phyloP scores from a whole-genome alignment of 2,329 filamentous ascomycete genomes.

The Phaeoacremonium minimum region DNA sequence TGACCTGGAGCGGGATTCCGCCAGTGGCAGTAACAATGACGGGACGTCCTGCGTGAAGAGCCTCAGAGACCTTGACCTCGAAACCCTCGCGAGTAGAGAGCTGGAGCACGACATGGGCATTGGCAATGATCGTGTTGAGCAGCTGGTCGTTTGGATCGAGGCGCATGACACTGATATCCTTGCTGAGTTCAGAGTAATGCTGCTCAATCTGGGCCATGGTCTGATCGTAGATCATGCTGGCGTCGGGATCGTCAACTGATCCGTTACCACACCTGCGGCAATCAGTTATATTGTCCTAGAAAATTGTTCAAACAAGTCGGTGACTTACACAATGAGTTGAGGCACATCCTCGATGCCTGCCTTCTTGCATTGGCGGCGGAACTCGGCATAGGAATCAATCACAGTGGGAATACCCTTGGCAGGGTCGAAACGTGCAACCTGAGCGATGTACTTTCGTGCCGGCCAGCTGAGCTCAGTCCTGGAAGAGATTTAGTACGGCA shows the following conservation, averaged over 20 bases:
- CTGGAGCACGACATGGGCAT: constrained; percentile 70
- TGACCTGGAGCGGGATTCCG: constrained; percentile 77
- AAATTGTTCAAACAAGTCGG: background rate
- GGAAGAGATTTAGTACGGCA: background rate
- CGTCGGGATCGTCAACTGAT: constrained; percentile 78
- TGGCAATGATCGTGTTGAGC: constrained; percentile 70
- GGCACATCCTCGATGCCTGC: constrained; percentile 49
- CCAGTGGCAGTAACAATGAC: constrained; percentile 72
- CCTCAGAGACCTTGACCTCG: constrained; percentile 83
- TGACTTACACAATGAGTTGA: constrained; percentile 65
- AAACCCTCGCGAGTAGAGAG: constrained; percentile 80
- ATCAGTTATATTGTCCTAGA: background rate
- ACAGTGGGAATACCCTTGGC: constrained; percentile 79
- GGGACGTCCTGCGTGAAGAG: constrained; percentile 73
- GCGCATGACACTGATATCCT: constrained; percentile 70
- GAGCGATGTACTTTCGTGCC: constrained; percentile 67
- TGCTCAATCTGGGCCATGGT: constrained; percentile 64
- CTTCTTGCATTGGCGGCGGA: constrained; percentile 57
- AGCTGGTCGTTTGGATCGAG: constrained; percentile 75
- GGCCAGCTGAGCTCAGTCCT: constrained; percentile 54
- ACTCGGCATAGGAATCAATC: constrained; percentile 70
- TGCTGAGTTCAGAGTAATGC: constrained; percentile 55
- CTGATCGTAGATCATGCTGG: constrained; percentile 65
- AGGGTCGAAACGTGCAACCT: constrained; percentile 79
- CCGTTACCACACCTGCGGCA: constrained; percentile 61